Evolutionary conservation across 176 grass and related monocot genomes (phyloP).

Genomic region (Rhynchospora tenuis): DNA sequence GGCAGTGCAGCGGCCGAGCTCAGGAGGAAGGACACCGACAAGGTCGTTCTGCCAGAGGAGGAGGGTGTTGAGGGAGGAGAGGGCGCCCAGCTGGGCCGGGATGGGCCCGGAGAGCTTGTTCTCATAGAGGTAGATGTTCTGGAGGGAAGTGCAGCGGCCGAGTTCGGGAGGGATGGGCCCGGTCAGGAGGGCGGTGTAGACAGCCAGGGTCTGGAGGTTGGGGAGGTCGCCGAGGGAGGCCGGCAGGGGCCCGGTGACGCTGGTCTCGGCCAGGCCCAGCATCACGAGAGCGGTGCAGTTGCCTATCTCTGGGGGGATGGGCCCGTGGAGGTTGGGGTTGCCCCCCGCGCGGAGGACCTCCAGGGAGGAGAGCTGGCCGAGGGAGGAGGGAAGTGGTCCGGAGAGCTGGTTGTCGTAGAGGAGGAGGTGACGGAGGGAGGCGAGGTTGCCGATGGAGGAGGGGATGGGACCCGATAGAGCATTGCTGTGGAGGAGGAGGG

Average conservation of each 20-base stretch:
- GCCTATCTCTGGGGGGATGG: conserved; percentile 26
- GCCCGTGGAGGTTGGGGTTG: conserved; percentile 33
- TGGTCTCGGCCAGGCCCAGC: conserved; percentile 35
- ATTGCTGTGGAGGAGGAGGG: conserved; percentile 30
- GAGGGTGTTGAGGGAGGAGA: conserved; percentile 45
- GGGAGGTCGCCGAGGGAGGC: conserved; percentile 12
- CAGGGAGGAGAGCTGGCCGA: conserved; percentile 20
- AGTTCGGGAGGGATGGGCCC: conserved; percentile 32
- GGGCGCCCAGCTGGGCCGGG: conserved; percentile 46
- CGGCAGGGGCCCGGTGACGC: conserved; percentile 33
- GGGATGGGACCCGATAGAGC: conserved; percentile 21
- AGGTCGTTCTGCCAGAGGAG: conserved; percentile 85
- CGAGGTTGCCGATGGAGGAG: conserved; percentile 22
- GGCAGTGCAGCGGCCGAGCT: conserved; percentile 38
- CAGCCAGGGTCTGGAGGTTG: conserved; percentile 31
- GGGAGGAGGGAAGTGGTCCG: conserved; percentile 15
- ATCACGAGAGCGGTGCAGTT: conserved; percentile 29
- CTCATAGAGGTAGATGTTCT: conserved; percentile 48
- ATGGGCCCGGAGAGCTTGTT: conserved; percentile 65
- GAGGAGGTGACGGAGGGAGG: conserved; percentile 10
- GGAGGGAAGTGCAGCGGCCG: conserved; percentile 22
- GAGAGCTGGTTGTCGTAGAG: conserved; percentile 37
- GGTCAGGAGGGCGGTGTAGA: conserved; percentile 35
- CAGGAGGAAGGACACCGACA: conserved; percentile 49
- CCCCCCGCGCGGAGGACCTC: conserved; percentile 31